Conservation (phyloP, 2,329 filamentous ascomycete genomes). For the Penicillium vulpinum region DNA sequence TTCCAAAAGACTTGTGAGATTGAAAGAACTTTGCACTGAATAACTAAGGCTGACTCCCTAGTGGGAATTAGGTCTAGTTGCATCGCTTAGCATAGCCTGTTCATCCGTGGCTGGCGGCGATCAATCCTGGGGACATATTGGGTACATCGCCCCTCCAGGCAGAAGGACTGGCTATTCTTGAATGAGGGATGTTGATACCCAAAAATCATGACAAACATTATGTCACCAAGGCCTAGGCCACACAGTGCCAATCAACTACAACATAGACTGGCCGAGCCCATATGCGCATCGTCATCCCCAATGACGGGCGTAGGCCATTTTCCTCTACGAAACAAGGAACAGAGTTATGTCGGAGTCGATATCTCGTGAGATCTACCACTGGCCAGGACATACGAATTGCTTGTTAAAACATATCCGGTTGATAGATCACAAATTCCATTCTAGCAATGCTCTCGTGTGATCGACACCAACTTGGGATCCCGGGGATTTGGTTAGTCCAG, state of each 20-base stretch:
- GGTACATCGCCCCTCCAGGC: background rate
- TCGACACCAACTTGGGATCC: slow-evolving; percentile 1
- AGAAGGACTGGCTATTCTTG: background rate
- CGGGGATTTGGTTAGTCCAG: background rate
- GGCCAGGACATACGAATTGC: background rate
- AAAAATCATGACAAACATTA: background rate
- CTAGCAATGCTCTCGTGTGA: background rate
- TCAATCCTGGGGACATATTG: background rate
- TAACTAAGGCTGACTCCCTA: background rate
- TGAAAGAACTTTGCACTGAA: background rate
- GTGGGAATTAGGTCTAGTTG: background rate
- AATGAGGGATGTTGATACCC: background rate
- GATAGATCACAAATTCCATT: slow-evolving; percentile 5
- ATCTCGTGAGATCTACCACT: slow-evolving; percentile 7
- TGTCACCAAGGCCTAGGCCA: background rate
- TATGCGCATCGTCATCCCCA: background rate
- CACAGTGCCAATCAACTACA: background rate
- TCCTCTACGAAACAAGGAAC: background rate
- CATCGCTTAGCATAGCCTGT: background rate
- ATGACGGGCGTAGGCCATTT: background rate
- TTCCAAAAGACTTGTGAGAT: background rate
- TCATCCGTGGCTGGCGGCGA: background rate
- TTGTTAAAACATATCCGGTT: background rate
- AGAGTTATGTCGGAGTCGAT: background rate
- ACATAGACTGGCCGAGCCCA: background rate